Conservation (phyloP, 805 yeast species). For the Saccharomycopsis sp. region DNA sequence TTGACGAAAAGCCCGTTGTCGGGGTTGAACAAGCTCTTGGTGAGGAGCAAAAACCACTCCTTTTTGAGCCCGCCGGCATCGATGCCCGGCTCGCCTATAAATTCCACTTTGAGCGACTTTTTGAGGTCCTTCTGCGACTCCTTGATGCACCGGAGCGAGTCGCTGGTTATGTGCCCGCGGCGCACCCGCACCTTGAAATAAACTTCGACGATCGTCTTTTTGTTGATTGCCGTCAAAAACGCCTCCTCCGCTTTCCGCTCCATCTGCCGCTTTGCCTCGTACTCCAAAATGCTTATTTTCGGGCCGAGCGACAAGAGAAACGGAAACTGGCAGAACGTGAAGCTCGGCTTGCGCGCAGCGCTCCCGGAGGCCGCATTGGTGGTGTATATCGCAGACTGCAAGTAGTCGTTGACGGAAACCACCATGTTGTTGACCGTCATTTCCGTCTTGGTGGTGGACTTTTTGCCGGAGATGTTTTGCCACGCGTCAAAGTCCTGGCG, state of each 20-base stretch:
- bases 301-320: constrained; percentile 75
- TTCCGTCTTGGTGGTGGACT: constrained; percentile 14
- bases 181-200: constrained; percentile 64
- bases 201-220: constrained; percentile 55
- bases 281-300: constrained; percentile 72
- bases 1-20: constrained; percentile 58
- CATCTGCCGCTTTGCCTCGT: constrained; percentile 77
- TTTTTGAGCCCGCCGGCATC: constrained; percentile 94
- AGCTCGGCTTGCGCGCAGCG: constrained; percentile 26
- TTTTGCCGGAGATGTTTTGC: constrained; percentile 43
- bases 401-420: constrained; percentile 17
- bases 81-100: constrained; percentile 83
- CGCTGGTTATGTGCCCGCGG: constrained; percentile 59
- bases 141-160: constrained; percentile 62
- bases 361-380: neutral
- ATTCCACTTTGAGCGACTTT: constrained; percentile 72
- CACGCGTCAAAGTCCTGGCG: constrained; percentile 79
- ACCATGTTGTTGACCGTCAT: constrained; percentile 8
- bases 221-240: constrained; percentile 65
- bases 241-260: constrained; percentile 86
- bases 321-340: constrained; percentile 77
- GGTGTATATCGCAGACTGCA: constrained; percentile 14
- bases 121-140: constrained; percentile 53
- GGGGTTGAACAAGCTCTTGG: constrained; percentile 63
- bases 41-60: constrained; percentile 84